These are phyloP conservation scores for Ogataea methanolica DNA, from an alignment of 805 yeast species.

Conservation along the genomic window DNA sequence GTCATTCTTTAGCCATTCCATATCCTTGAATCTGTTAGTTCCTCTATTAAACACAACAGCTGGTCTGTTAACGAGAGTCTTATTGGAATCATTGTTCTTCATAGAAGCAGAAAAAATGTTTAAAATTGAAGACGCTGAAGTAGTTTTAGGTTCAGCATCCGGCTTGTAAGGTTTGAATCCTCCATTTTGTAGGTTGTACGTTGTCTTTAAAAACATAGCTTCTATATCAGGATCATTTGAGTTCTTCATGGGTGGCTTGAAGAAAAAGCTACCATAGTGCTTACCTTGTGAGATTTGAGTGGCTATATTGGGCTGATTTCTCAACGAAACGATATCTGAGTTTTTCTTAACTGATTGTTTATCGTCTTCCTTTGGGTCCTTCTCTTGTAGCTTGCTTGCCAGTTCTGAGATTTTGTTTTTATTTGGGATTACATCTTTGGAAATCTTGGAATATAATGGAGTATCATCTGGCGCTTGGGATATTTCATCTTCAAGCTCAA, in stretches of 20 bases:
- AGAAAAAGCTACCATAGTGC: slow-evolving; percentile 28
- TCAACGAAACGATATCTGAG: background rate
- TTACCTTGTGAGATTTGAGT: background rate
- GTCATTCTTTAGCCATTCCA: slow-evolving; percentile 29
- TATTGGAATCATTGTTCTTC: too few species aligned
- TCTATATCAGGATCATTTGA: slow-evolving; percentile 13
- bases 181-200: slow-evolving; percentile 1
- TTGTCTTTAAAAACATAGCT: slow-evolving; percentile 16
- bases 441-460: slow-evolving; percentile 6
- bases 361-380: background rate
- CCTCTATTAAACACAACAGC: slow-evolving; percentile 1
- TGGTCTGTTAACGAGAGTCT: too few species aligned
- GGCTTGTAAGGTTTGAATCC: slow-evolving; percentile 2
- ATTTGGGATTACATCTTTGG: background rate
- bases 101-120: too few species aligned
- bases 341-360: background rate
- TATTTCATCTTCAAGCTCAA: background rate
- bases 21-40: slow-evolving; percentile 23
- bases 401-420: slow-evolving; percentile 11
- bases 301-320: background rate
- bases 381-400: slow-evolving; percentile 10
- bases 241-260: slow-evolving; percentile 1
- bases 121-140: too few species aligned
- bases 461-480: slow-evolving; percentile 10
- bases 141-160: background rate